phyloP scores from a whole-genome alignment of 164 flowering plant genomes.

The Piper longum region DNA sequence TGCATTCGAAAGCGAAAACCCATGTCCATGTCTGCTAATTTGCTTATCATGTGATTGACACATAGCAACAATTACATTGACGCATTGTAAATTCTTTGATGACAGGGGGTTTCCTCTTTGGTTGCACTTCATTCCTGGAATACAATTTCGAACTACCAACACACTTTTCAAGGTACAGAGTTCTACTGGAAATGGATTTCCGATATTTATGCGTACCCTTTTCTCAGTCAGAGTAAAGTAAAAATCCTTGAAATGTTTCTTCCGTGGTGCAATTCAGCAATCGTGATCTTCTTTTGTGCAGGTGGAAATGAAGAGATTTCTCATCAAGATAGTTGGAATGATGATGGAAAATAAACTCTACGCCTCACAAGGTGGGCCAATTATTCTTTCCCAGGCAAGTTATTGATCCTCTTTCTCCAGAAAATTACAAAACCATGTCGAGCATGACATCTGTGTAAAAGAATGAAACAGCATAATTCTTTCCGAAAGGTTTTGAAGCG shows the following conservation, averaged over 20 bases:
- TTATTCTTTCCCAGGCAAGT: conserved; percentile 48
- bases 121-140: conserved; percentile 55
- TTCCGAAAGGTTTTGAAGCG: background rate
- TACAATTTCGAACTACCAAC: conserved; percentile 48
- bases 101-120: conserved; percentile 55
- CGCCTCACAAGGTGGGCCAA: conserved; percentile 64
- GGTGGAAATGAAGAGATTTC: conserved; percentile 40
- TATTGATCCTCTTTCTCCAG: background rate
- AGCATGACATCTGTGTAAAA: background rate
- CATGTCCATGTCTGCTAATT: too few relatives aligned
- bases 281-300: conserved; percentile 11
- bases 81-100: background rate
- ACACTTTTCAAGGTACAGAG: conserved; percentile 30
- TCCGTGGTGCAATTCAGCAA: background rate
- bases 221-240: background rate
- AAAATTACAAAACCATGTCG: background rate
- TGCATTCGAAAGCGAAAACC: too few relatives aligned
- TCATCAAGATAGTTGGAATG: conserved; percentile 30
- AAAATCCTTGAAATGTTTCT: background rate
- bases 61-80: background rate
- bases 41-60: background rate
- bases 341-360: conserved; percentile 46
- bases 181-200: background rate
- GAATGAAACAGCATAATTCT: background rate
- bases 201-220: background rate